Percentiles rank a stretch among this genome's conserved stretches.
Evolutionary conservation across 306 rosid species (phyloP).

Genomic region (Prunus kanzakura): DNA sequence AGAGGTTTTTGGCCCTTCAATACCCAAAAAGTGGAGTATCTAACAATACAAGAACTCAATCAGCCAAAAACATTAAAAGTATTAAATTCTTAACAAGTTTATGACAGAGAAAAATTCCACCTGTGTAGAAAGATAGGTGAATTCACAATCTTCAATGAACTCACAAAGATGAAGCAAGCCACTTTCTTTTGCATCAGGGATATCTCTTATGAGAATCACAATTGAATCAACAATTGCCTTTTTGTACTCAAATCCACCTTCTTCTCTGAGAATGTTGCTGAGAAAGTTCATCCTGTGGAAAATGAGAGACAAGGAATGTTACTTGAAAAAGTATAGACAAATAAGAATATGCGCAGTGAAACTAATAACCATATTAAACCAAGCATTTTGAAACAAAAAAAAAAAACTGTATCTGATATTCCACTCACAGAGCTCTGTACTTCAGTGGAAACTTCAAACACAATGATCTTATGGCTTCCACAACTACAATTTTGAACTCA

Average conservation of each 20-base stretch:
- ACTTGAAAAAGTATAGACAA: background rate
- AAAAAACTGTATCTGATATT: constrained; percentile 6
- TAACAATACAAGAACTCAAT: constrained; percentile 24
- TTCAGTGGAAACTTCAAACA: constrained; percentile 94
- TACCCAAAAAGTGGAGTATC: constrained; percentile 96
- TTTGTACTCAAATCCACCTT: constrained; percentile 98
- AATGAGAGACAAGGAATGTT: constrained; percentile 7
- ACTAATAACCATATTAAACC: constrained; percentile 1
- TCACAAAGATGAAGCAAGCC: constrained; percentile 99
- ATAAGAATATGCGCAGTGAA: background rate
- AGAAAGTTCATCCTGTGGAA: constrained; percentile 88
- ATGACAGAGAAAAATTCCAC: constrained; percentile 36
- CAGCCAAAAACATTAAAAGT: constrained; percentile 10
- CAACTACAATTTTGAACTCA: constrained; percentile 96
- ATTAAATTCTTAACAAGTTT: constrained; percentile 14
- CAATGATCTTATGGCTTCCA: constrained; percentile 93
- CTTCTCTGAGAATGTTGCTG: constrained; percentile 97
- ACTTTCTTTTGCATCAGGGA: constrained; percentile 92
- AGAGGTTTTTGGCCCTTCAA: constrained; percentile 97
- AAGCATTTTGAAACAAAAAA: background rate
- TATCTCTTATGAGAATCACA: constrained; percentile 93
- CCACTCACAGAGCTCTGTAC: constrained; percentile 88
- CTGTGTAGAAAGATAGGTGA: constrained; percentile 98
- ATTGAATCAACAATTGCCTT: constrained; percentile 97
- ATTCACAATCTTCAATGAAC: constrained; percentile 98